Base-by-base conservation (phyloP, 306 rosid species). In the Alnus rubra region DNA sequence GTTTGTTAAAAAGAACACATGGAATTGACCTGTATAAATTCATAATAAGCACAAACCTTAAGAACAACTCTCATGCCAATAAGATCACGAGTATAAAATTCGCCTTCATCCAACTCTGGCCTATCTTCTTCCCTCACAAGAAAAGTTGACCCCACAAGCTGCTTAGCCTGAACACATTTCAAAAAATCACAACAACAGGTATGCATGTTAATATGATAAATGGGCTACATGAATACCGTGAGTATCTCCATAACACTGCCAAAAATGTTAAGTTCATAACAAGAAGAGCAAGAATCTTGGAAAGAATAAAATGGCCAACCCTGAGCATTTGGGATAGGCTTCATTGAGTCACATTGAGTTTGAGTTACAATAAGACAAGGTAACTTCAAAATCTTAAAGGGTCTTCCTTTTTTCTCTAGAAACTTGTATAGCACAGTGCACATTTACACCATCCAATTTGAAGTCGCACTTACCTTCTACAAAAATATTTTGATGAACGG, bases 61-160 rank as follows among this genome's bases (percentile, higher is more conserved):
- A 91, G 84, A 72, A 90, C 55, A 68, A 95, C 99, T 84, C 79
- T 88, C 96, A 95, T 90, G 81, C 99, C 99, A 35, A 92, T 84
- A 77, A 93, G 94, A 87, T 95, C 99, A 54, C 83, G 95, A 8
- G 96, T 74, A 81, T 95, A 95, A 82, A 88, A 88, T 87, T 95
- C 97, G 67, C 92, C 99, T 70, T 95, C 97, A 76, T 90, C 94
- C 62, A 95, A 79, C 62, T 89, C 87, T 2, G 98, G 99, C 81
- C 87, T 92, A 69, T 95, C 98, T 85, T 91, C 99, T 82, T 90
- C 86, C 28, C 79, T 90, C 81, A 93, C 99, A 52, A 95, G 94
- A 83, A 95, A 77, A 73, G 94, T 89, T 56, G 99, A 82, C 2
- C 99, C 99, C 73, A 90, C 75, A 74, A 95, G 97, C 87, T 78